Conservation (phyloP, 1,139 yeast species). For the Geotrichum phurueaensis region DNA sequence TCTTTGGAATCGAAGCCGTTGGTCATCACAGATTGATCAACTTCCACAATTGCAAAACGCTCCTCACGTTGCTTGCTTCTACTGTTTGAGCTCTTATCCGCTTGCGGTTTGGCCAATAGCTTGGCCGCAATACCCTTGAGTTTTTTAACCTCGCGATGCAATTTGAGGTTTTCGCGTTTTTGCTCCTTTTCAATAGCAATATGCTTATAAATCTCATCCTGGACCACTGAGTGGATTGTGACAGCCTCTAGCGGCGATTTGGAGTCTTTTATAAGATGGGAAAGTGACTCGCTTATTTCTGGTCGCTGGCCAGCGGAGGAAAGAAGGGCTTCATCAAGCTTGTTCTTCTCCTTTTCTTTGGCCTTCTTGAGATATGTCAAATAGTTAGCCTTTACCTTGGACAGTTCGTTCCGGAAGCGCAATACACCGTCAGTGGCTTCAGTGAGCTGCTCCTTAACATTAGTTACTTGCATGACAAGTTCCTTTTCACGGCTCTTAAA, state of each 20-base stretch:
- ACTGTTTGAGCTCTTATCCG: conserved; percentile 1
- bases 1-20: not conserved
- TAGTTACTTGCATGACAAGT: not conserved
- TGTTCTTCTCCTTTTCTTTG: not conserved
- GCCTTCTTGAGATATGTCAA: not conserved
- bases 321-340: no score
- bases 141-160: conserved; percentile 4
- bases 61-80: conserved; percentile 10
- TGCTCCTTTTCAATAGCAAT: not conserved
- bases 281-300: no score
- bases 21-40: not conserved
- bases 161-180: not conserved
- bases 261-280: no score
- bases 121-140: not conserved
- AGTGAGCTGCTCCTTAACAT: not conserved
- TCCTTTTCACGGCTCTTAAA: conserved; percentile 10
- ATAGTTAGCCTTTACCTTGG: conserved; percentile 2
- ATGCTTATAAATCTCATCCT: no score
- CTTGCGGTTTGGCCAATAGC: not conserved
- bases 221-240: no score
- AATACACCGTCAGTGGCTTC: not conserved
- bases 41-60: conserved; percentile 9
- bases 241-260: no score
- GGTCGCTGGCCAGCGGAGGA: no score
- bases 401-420: not conserved